Conservation (phyloP, 768 basidiomycete genomes). For the Pulveroboletus sp. region DNA sequence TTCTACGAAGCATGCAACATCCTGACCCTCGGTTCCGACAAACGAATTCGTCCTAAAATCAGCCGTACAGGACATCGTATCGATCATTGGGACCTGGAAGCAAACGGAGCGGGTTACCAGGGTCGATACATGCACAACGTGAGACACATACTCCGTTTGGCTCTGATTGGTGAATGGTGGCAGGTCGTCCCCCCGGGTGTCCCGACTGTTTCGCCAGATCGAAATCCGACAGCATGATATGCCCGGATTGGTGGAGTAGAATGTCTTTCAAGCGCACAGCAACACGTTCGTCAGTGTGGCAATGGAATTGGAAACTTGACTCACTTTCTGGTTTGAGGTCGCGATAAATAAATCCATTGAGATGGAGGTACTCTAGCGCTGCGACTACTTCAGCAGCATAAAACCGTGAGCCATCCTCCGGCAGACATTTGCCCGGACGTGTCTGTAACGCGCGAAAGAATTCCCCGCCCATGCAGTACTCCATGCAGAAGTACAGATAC, state of each 20-base stretch:
- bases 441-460: conserved; percentile 98
- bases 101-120: conserved; percentile 4
- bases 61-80: conserved; percentile 95
- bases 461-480: conserved; percentile 98
- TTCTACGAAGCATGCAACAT: conserved; percentile 9
- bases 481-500: conserved; percentile 98
- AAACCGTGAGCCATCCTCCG: conserved; percentile 93
- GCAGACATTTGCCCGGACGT: conserved; percentile 91
- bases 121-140: neutral
- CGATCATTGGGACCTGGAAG: conserved; percentile 80
- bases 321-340: conserved; percentile 99
- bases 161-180: conserved; percentile 79
- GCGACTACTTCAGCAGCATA: conserved; percentile 99
- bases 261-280: conserved; percentile 60
- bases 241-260: conserved; percentile 93
- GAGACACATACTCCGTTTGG: conserved; percentile 72
- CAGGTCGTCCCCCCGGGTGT: conserved; percentile 80
- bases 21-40: conserved; percentile 94
- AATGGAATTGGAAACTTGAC: conserved; percentile 32
- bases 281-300: neutral
- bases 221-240: conserved; percentile 99
- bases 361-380: conserved; percentile 95
- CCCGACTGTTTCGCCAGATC: conserved; percentile 95
- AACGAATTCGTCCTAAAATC: conserved; percentile 99
- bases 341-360: conserved; percentile 99